These are phyloP conservation scores for Cnidoscolus chayamansa DNA, from an alignment of 441 rosid species.

Conservation along the genomic window DNA sequence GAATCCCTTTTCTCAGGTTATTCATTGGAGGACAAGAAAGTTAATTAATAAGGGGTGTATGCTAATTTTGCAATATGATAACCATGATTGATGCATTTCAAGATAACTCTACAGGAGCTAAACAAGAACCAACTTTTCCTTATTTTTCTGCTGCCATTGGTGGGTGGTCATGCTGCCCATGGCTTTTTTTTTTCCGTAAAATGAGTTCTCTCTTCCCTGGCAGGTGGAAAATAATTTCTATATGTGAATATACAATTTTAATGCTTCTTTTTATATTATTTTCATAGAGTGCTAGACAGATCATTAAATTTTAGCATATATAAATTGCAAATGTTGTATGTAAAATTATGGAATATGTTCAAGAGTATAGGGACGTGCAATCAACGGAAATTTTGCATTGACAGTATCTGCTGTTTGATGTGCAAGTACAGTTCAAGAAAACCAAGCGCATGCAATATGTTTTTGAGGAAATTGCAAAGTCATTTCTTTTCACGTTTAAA, in stretches of 20 bases:
- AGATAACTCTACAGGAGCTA: neutral
- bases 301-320: neutral
- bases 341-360: neutral
- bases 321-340: neutral
- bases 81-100: slow-evolving; percentile 6
- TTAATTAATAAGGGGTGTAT: neutral
- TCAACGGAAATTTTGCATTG: neutral
- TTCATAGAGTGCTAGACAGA: neutral
- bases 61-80: neutral
- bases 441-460: neutral
- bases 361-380: neutral
- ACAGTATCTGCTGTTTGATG: neutral
- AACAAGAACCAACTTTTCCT: neutral
- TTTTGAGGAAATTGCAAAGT: neutral
- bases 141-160: neutral
- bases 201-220: neutral
- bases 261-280: neutral
- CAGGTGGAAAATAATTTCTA: neutral
- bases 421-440: neutral
- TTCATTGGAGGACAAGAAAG: neutral
- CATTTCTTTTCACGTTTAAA: neutral
- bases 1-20: neutral
- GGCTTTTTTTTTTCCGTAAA: neutral
- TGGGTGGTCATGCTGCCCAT: neutral
- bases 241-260: neutral